These are phyloP conservation scores for Lactifluus volemus DNA, from an alignment of 768 basidiomycete species.

Conservation along the genomic window DNA sequence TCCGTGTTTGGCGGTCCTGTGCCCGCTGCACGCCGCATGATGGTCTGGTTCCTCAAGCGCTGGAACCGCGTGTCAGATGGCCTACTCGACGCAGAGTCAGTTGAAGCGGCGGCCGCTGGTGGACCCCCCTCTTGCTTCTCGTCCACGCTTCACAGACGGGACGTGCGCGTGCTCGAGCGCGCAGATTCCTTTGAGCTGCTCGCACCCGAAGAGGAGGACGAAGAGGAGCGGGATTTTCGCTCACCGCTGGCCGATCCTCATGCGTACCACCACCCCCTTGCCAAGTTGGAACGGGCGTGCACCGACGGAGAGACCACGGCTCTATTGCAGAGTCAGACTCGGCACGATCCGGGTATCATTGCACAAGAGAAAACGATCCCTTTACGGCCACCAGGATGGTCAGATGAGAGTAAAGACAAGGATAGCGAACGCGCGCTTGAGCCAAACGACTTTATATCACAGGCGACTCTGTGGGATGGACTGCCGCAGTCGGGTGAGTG, in stretches of 20 bases:
- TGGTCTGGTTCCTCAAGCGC: constrained; percentile 19
- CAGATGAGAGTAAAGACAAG: background rate
- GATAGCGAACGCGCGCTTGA: background rate
- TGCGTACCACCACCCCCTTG: background rate
- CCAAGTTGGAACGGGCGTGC: background rate
- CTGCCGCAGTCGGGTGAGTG: background rate
- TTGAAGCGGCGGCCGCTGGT: background rate
- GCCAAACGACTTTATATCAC: background rate
- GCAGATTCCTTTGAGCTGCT: constrained; percentile 6
- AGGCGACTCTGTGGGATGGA: background rate
- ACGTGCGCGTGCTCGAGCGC: background rate
- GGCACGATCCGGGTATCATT: background rate
- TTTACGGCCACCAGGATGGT: background rate
- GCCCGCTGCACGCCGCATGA: constrained; percentile 11
- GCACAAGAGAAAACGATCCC: background rate
- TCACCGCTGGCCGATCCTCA: background rate
- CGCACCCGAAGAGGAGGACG: constrained; percentile 7
- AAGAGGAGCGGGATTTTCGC: constrained; percentile 1
- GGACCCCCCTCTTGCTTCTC: background rate
- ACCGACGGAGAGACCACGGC: background rate
- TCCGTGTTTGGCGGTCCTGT: constrained; percentile 31
- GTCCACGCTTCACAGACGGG: background rate
- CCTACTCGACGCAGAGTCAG: constrained; percentile 11
- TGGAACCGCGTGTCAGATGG: constrained; percentile 19
- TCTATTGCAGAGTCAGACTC: background rate